Evolutionary conservation across 176 grass and related monocot species (phyloP).

Genomic region (Avena atlantica): DNA sequence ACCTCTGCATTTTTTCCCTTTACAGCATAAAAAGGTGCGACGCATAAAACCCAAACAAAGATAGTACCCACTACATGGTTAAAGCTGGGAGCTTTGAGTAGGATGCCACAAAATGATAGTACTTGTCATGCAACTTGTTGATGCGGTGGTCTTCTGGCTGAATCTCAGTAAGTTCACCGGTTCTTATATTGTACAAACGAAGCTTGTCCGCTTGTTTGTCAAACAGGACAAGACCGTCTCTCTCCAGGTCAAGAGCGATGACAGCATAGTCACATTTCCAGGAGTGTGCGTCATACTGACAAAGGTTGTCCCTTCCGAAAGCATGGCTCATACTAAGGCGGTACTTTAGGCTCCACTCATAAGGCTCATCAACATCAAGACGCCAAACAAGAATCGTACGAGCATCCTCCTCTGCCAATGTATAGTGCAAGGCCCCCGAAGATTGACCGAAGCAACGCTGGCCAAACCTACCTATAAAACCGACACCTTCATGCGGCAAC

Average conservation of each 20-base stretch:
- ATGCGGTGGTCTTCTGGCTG: neutral
- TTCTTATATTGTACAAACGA: conserved; percentile 32
- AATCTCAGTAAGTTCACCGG: conserved; percentile 36
- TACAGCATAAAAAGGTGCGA: neutral
- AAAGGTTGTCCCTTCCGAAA: conserved; percentile 34
- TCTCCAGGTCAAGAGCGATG: conserved; percentile 35
- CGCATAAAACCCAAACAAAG: neutral
- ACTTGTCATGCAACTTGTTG: neutral
- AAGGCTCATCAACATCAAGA: neutral
- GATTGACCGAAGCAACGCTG: conserved; percentile 45
- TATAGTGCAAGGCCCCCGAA: conserved; percentile 34
- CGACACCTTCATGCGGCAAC: neutral
- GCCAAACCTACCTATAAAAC: neutral
- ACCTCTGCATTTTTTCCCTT: neutral
- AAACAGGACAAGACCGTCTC: neutral
- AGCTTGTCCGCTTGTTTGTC: conserved; percentile 26
- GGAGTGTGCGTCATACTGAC: neutral
- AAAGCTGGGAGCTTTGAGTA: conserved; percentile 30
- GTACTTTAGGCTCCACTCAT: conserved; percentile 22
- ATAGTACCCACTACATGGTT: neutral
- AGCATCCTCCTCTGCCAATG: conserved; percentile 11
- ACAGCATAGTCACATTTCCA: conserved; percentile 36
- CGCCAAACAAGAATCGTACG: conserved; percentile 32
- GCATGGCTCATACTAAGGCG: conserved; percentile 28
- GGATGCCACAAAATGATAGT: conserved; percentile 40